Evolutionary conservation across 176 grass and related monocot genomes (phyloP).

Genomic region (Phyllostachys edulis): DNA sequence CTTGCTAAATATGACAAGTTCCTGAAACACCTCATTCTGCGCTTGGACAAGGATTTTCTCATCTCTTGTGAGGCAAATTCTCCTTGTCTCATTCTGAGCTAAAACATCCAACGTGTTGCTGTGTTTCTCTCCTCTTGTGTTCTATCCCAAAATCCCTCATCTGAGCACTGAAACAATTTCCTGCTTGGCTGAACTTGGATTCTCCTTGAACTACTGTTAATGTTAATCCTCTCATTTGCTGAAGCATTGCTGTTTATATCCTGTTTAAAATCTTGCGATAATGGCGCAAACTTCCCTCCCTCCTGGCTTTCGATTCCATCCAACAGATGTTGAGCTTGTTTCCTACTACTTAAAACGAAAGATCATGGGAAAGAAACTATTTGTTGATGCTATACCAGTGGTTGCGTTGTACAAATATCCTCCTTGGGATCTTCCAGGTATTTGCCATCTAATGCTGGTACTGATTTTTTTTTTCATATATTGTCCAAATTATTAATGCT

Average conservation of each 20-base stretch:
- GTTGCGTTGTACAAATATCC: constrained; percentile 85
- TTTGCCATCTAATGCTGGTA: background rate
- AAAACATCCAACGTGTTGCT: background rate
- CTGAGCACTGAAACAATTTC: constrained; percentile 13
- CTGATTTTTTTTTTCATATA: background rate
- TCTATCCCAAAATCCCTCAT: background rate
- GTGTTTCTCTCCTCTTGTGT: background rate
- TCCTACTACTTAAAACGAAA: constrained; percentile 90
- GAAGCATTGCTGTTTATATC: constrained; percentile 21
- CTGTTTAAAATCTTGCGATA: constrained; percentile 17
- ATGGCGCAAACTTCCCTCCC: constrained; percentile 72
- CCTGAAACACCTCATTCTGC: background rate
- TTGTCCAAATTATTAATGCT: background rate
- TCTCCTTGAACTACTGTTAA: background rate
- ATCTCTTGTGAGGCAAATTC: background rate
- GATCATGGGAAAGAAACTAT: constrained; percentile 69
- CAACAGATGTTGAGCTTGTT: constrained; percentile 95
- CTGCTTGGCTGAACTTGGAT: background rate
- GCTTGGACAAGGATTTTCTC: background rate
- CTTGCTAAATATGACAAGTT: background rate
- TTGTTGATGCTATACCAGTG: constrained; percentile 61
- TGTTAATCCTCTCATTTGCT: background rate
- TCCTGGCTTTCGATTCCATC: constrained; percentile 89
- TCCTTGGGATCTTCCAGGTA: constrained; percentile 96
- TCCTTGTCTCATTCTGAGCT: constrained; percentile 20